Percentiles rank a stretch among this genome's conserved stretches.
Evolutionary conservation across 345 rosid species (phyloP).

Genomic region (Sapria himalayana): DNA sequence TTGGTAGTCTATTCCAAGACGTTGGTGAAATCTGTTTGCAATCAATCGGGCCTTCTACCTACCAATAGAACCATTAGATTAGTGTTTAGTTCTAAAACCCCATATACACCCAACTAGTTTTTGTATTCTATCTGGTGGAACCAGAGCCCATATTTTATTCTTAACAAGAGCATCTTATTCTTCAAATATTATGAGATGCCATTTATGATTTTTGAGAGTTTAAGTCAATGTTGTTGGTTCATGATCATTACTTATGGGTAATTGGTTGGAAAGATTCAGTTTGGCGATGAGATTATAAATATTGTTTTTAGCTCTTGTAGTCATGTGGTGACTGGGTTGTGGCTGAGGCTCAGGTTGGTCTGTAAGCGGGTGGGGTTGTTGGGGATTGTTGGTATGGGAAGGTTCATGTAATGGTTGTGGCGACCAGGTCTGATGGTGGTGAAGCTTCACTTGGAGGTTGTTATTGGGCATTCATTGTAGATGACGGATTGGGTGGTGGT

Average conservation of each 20-base stretch:
- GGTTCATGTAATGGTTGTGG: background rate
- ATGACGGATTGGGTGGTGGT: background rate
- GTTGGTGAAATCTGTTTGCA: background rate
- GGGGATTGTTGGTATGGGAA: background rate
- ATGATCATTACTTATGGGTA: background rate
- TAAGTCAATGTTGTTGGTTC: background rate
- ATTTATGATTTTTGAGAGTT: background rate
- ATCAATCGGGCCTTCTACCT: too few relatives aligned
- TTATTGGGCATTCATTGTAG: background rate
- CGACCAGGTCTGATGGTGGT: too few relatives aligned
- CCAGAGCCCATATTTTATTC: background rate
- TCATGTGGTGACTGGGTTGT: background rate
- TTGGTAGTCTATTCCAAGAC: background rate
- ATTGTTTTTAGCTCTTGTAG: background rate
- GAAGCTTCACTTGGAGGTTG: background rate
- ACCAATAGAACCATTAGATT: too few relatives aligned
- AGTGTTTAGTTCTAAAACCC: too few relatives aligned
- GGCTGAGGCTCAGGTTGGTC: background rate
- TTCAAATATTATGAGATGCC: background rate
- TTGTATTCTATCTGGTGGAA: background rate
- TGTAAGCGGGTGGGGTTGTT: background rate
- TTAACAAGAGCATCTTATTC: background rate
- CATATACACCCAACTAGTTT: too few relatives aligned
- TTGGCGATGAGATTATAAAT: background rate
- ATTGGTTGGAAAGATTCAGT: background rate